A percentile compares a stretch with the other conserved stretches of the same genome.
These are phyloP conservation scores for Stipa capillata DNA, from an alignment of 176 grass and related monocot genomes.

Conservation along the genomic window DNA sequence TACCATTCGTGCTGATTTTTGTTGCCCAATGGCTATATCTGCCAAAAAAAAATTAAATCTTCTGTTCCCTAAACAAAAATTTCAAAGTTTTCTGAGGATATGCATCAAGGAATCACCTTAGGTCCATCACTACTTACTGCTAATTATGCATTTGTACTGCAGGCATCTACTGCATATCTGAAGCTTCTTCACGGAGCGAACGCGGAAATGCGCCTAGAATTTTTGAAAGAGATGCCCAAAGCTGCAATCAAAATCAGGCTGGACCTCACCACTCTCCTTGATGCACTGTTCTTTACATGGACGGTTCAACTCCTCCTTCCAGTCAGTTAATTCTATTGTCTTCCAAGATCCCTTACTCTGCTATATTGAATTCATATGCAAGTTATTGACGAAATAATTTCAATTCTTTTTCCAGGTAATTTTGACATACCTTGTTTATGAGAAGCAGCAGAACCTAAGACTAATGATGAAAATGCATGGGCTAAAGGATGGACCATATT, in stretches of 20 bases:
- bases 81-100: not conserved
- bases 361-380: not conserved
- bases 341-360: too few relatives aligned
- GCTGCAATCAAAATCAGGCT: conserved; percentile 19
- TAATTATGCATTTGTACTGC: not conserved
- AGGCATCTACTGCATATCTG: conserved; percentile 52
- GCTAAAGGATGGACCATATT: conserved; percentile 47
- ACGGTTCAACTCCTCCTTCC: conserved; percentile 57
- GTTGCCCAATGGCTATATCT: not conserved
- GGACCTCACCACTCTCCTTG: conserved; percentile 38
- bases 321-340: conserved; percentile 15
- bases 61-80: not conserved
- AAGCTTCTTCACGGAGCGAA: not conserved
- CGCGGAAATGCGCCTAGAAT: conserved; percentile 32
- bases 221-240: conserved; percentile 65
- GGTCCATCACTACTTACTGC: not conserved
- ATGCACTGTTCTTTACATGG: conserved; percentile 48
- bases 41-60: not conserved
- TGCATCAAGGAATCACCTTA: not conserved
- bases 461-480: conserved; percentile 85
- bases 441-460: conserved; percentile 62
- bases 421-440: conserved; percentile 39
- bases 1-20: not conserved
- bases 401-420: conserved; percentile 19
- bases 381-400: not conserved